Evolutionary conservation across 2,329 filamentous ascomycete species (phyloP).

Genomic region (Diaporthe sp.): DNA sequence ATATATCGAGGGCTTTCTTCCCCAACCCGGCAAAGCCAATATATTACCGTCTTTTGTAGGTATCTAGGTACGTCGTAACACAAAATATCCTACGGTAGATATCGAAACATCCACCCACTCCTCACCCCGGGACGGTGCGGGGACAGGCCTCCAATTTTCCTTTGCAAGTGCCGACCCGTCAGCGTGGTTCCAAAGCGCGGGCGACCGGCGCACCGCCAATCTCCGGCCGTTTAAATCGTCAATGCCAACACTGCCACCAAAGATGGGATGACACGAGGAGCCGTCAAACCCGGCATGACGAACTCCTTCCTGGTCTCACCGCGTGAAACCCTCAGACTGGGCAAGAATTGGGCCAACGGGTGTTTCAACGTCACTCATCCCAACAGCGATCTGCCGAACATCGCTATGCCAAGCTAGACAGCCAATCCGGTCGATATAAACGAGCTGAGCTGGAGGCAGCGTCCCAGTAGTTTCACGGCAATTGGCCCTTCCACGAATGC

Average conservation of each 20-base stretch:
- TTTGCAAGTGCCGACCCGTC: conserved; percentile 34
- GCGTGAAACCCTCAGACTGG: conserved; percentile 19
- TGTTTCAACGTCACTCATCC: conserved; percentile 12
- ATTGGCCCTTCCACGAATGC: not conserved
- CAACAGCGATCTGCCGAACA: conserved; percentile 22
- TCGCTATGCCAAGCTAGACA: conserved; percentile 9
- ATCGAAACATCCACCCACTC: not conserved
- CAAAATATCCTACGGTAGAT: not conserved
- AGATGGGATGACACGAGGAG: conserved; percentile 9
- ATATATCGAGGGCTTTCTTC: not conserved
- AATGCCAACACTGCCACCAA: conserved; percentile 3
- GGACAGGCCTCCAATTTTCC: conserved; percentile 11
- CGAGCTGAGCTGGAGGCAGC: not conserved
- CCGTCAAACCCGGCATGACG: not conserved
- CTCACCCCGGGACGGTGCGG: conserved; percentile 10
- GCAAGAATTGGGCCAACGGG: not conserved
- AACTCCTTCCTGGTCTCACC: not conserved
- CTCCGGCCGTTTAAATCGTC: conserved; percentile 14
- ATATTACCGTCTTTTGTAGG: not conserved
- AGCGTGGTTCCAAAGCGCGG: conserved; percentile 12
- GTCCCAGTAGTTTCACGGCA: not conserved
- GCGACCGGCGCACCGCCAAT: conserved; percentile 10
- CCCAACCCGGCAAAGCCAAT: not conserved
- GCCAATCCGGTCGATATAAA: conserved; percentile 20
- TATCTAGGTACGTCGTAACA: too few relatives aligned